Base-by-base conservation (phyloP, 192 early-diverging fungal genomes). In the Backusella westeae region DNA sequence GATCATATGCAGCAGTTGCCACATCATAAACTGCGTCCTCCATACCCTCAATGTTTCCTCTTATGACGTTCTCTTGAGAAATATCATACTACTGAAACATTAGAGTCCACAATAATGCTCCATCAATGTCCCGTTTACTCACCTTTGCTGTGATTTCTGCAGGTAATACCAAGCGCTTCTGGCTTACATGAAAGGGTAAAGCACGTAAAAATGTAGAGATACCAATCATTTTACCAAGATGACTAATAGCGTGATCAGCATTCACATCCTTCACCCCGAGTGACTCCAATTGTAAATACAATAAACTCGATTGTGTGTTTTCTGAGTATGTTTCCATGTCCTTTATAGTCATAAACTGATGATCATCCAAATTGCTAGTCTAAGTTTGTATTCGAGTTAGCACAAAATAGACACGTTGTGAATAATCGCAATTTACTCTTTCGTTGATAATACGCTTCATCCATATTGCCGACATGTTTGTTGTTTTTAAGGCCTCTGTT, bases 261-360 rank as follows among this genome's bases (percentile, higher is more conserved):
- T 93, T 86, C 59, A 93, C 88, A 75, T 94, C 89, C 17, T 89
- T 86, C 34, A 99, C 84, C 4, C 94, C 94, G 15, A 96, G 86
- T 1, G 93, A 91, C 75, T 99, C 94, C 29, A 97, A 85, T 42
- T 96, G 94, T 36, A 97, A 86, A 82, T 99, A 96, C 34, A 98
- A 77, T 71, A 99, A 68, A n/a, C 91, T 90, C 9, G 94, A 91
- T 26, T 91, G 90, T 0, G 96, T 95, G 71, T 94, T 92, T 78
- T 99, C 98, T 32, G 91, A 92, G 77, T 98, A 97, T 15, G 80
- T 80, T 85, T 99, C 96, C 75, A 98, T 87, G 69, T 95, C 93
- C 5, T 82, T 87, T 15, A 92, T 65, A 0, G 92, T 90, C 38
- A 89, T 85, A 83, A 92, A 97, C 63, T 86, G 87, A 36, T 90